Base-by-base conservation (phyloP, 371 early-diverging fungal species). In the Saksenaea oblongispora region DNA sequence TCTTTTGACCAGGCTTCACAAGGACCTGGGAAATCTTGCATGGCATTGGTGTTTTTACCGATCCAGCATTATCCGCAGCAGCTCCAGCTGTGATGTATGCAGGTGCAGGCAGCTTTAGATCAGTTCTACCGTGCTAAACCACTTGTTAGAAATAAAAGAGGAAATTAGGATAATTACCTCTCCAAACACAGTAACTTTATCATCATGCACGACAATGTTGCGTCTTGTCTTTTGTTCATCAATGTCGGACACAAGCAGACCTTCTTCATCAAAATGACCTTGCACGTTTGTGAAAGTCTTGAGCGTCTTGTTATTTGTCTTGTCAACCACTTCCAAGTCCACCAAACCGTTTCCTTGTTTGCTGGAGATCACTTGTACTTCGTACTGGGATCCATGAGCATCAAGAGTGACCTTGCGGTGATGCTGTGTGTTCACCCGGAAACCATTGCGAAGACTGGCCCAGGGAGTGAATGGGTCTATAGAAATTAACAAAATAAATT, bases 1-100 rank as follows among this genome's bases (percentile, higher is more conserved):
- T 94, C 35, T 74, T 75, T 54, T 94, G 90, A 18, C 97, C 98
- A 14, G 88, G 80, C 57, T 89, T 81, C 15, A 94, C 88, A 66
- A 90, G 68, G 0, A 97, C 89, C 73, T 93, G 91, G 7, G 94
- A 90, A 60, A 98, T 95, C 82, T 94, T 96, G 83, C 97, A 94
- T 10, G 97, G 95, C 98, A 98, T 97, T 8, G 98, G 98, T 15
- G 97, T 91, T 58, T 85, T 86, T 28, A 98, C 87, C 18, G 89
- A 87, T 17, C 91, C 92, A 0, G 84, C 84, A n/a, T 74, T 81
- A 31, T 74, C 86, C 4, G 76, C 69, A n/a, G 72, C 67, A 27
- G 75, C 72, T 22, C 69, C 74, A 44, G 69, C 74, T n/a, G 74
- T 66, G 39, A 87, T 60, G 65, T 84, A 89, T 51, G 74, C 69